These are phyloP conservation scores for Sphagnum magellanicum DNA, from an alignment of 228 moss, liverwort and hornwort species.

Conservation along the genomic window DNA sequence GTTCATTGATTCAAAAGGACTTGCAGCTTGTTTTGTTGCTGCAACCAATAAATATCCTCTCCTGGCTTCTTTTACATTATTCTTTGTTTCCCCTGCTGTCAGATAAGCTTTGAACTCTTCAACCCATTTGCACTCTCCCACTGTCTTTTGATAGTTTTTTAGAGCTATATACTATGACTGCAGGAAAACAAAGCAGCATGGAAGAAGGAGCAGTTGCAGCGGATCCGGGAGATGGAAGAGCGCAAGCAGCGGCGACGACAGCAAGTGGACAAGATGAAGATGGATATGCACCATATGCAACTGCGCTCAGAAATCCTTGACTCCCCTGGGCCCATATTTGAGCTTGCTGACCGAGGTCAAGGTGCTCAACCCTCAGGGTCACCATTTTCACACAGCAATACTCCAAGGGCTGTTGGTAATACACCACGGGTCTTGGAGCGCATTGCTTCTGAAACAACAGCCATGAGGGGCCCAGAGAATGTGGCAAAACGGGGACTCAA, in stretches of 20 bases:
- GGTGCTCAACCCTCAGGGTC: conserved; percentile 48
- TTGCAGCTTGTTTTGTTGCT: too few species aligned
- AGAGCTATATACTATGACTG: not conserved
- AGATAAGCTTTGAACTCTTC: too few species aligned
- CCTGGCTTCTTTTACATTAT: too few species aligned
- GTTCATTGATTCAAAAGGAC: too few species aligned
- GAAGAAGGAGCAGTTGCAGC: conserved; percentile 96
- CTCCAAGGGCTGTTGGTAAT: conserved; percentile 28
- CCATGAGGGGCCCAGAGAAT: conserved; percentile 40
- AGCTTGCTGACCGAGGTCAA: conserved; percentile 65
- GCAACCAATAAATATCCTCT: too few species aligned
- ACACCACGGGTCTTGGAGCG: conserved; percentile 51
- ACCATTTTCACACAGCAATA: conserved; percentile 28
- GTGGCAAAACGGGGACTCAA: conserved; percentile 22
- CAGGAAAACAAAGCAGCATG: conserved; percentile 91
- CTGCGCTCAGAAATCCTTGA: conserved; percentile 76
- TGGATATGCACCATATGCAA: conserved; percentile 87
- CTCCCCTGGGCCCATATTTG: conserved; percentile 77
- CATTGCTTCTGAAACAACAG: conserved; percentile 48
- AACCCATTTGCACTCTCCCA: too few species aligned
- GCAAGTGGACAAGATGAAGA: conserved; percentile 98
- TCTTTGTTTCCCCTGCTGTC: too few species aligned
- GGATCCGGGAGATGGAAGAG: conserved; percentile 77
- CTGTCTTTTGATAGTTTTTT: not conserved
- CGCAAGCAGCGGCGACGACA: conserved; percentile 67